Evolutionary conservation across 345 rosid species (phyloP), one percentile per base, ranked within the genome.

Genomic region (Lenwebbia sp.): DNA sequence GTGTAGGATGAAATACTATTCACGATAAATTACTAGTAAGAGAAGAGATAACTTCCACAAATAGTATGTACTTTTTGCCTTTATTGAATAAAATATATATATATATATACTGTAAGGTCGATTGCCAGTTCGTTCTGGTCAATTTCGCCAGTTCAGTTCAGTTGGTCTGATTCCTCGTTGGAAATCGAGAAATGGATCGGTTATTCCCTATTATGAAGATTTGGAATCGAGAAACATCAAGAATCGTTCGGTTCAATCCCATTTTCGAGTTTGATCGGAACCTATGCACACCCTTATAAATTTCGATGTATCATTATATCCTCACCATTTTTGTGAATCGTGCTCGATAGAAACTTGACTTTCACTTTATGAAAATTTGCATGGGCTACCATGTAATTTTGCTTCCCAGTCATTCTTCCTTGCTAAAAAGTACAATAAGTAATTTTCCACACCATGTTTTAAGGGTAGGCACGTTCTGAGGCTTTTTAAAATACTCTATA

Each of bases 141-240:
- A 52, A 14, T 3, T 14, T 52, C 6, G 21, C 19, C 6, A 6
- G 21, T 52, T 52, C 6, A 5, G 5, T 52, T 52, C 19, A 52
- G 1, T 3, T 5, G 2, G 6, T 5, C 19, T 13, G 0, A 53
- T 53, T 53, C 21, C 7, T 15, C 7, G 2, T 5, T 5, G 7
- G 22, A 5, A 53, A 53, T 53, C 7, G 7, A 53, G 7, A 53
- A 17, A 1, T 53, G 2, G 0, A 14, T 14, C 0, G 21, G 2
- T 14, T 15, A 53, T 15, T 53, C 54, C 2, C 6, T 53, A 53
- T 53, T 17, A 0, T 15, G 22, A 15, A 53, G 5, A 14, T 53
- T 53, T 53, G 6, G 7, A 53, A 53, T 15, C 7, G 7, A 53
- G 7, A 53, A 17, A 1, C 22, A 53, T 17, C 0, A 5, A 14